These are phyloP conservation scores for Capsella rubella DNA, from an alignment of 441 rosid species.

Conservation along the genomic window DNA sequence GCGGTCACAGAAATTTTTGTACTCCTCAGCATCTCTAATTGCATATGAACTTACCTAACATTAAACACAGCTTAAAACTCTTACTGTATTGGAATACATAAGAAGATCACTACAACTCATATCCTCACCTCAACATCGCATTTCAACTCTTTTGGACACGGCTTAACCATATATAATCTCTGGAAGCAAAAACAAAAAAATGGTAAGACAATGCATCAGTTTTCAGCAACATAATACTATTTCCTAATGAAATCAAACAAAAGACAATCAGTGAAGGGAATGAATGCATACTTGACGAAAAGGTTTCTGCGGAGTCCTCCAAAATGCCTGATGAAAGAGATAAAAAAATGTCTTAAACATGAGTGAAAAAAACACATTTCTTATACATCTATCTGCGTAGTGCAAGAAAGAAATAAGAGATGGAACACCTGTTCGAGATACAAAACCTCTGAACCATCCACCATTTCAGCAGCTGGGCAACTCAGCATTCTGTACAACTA, in stretches of 20 bases:
- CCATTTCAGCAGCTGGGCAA: slow-evolving; percentile 92
- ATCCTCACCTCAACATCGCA: slow-evolving; percentile 90
- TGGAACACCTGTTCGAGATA: slow-evolving; percentile 76
- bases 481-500: slow-evolving; percentile 66
- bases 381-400: not conserved
- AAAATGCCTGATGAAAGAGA: slow-evolving; percentile 62
- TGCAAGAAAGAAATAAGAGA: slow-evolving; percentile 24
- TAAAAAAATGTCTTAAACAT: not conserved
- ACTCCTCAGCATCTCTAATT: slow-evolving; percentile 89
- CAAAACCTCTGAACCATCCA: slow-evolving; percentile 85
- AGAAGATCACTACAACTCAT: slow-evolving; percentile 11
- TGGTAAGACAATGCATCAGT: not conserved
- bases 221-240: not conserved
- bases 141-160: slow-evolving; percentile 91
- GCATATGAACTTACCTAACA: slow-evolving; percentile 78
- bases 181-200: slow-evolving; percentile 41
- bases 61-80: slow-evolving; percentile 1
- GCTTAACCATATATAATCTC: slow-evolving; percentile 93
- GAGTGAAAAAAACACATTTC: slow-evolving; percentile 4
- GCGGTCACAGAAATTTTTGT: slow-evolving; percentile 85
- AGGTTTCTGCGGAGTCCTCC: slow-evolving; percentile 96
- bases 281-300: slow-evolving; percentile 73
- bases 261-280: not conserved
- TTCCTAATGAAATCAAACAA: not conserved
- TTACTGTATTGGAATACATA: not conserved